phyloP scores from a whole-genome alignment of 1,284 basidiomycete genomes.

The Moesziomyces sp. region DNA sequence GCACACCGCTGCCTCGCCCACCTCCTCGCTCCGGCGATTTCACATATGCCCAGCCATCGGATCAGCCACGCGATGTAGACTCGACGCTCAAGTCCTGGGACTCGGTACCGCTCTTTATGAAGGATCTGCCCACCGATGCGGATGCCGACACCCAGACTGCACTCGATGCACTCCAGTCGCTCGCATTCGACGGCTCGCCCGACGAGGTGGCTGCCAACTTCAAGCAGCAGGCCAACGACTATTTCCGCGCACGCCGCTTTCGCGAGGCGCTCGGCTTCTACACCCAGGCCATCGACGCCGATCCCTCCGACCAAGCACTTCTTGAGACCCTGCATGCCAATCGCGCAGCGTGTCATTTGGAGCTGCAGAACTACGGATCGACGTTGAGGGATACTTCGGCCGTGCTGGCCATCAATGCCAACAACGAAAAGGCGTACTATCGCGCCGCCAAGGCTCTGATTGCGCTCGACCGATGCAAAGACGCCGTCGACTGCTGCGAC shows the following conservation, averaged over 20 bases:
- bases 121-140: constrained; percentile 74
- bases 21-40: constrained; percentile 27
- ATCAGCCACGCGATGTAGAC: constrained; percentile 28
- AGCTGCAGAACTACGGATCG: constrained; percentile 74
- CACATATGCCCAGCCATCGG: constrained; percentile 17
- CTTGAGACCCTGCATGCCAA: constrained; percentile 75
- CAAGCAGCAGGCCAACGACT: constrained; percentile 94
- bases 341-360: constrained; percentile 90
- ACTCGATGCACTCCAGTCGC: constrained; percentile 84
- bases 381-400: constrained; percentile 20
- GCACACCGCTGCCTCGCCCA: constrained; percentile 13
- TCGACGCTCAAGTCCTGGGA: constrained; percentile 51
- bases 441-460: constrained; percentile 57
- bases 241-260: constrained; percentile 86
- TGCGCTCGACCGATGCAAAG: constrained; percentile 45
- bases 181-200: constrained; percentile 88
- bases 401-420: constrained; percentile 32
- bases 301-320: constrained; percentile 76
- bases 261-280: constrained; percentile 91
- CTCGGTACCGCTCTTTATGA: constrained; percentile 87
- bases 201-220: constrained; percentile 93
- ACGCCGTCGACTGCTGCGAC: constrained; percentile 55
- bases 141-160: constrained; percentile 67
- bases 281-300: constrained; percentile 85
- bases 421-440: constrained; percentile 62